Conservation (phyloP, 1,139 yeast species). For the Kodamaea sp. region DNA sequence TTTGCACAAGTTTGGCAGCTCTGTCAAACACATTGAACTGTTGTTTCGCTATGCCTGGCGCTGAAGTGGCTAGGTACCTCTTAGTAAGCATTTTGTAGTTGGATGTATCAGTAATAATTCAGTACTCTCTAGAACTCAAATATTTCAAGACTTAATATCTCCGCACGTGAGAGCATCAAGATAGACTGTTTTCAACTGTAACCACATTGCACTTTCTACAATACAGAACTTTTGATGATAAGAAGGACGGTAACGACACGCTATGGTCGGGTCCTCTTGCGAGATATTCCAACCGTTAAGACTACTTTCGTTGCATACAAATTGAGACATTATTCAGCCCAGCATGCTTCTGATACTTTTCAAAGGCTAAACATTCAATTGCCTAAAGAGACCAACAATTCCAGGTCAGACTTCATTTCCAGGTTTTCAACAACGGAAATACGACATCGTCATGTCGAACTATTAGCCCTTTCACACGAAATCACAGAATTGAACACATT, state of each 20-base stretch:
- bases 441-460: conserved; percentile 8
- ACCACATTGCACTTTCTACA: no score
- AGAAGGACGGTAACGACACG: no score
- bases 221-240: no score
- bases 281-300: no score
- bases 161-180: no score
- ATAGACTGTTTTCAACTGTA: no score
- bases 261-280: no score
- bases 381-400: background rate
- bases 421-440: conserved; percentile 3
- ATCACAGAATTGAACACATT: conserved; percentile 5
- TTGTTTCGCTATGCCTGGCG: conserved; percentile 20
- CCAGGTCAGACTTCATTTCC: conserved; percentile 4
- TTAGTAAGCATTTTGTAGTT: conserved; percentile 6
- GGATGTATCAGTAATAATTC: no score
- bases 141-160: no score
- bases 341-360: conserved; percentile 1
- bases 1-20: conserved; percentile 56
- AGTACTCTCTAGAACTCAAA: no score
- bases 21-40: conserved; percentile 69
- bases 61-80: conserved; percentile 27
- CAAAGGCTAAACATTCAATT: conserved; percentile 1
- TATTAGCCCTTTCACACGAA: background rate
- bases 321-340: no score
- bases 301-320: no score